Conservation (phyloP, 177 flowering plant genomes). For the Telopea speciosissima region DNA sequence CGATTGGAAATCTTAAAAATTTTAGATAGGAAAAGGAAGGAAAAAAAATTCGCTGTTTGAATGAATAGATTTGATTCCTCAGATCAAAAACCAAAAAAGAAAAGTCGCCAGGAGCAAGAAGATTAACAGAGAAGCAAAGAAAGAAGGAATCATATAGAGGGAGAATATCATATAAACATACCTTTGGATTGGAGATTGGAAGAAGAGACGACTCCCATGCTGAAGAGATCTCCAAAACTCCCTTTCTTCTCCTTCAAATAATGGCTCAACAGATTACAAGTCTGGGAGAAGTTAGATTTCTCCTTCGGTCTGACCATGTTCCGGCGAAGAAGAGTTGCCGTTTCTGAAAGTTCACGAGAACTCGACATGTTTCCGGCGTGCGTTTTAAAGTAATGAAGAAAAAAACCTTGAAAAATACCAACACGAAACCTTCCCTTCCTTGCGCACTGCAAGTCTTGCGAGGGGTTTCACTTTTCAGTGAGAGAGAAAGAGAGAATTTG, state of each 20-base stretch:
- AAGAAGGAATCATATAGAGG: neutral
- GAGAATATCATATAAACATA: neutral
- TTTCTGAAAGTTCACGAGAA: conserved; percentile 26
- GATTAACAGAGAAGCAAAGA: neutral
- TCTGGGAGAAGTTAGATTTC: conserved; percentile 47
- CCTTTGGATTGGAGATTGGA: conserved; percentile 22
- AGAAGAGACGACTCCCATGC: conserved; percentile 26
- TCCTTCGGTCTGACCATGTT: conserved; percentile 24
- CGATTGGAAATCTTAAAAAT: too few relatives aligned
- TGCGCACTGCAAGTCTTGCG: too few relatives aligned
- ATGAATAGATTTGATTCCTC: too few relatives aligned
- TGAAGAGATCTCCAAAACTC: conserved; percentile 38
- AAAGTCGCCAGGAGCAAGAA: too few relatives aligned
- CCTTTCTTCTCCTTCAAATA: conserved; percentile 73
- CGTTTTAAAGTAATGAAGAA: too few relatives aligned
- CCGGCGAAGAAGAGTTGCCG: conserved; percentile 24
- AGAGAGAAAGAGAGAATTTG: too few relatives aligned
- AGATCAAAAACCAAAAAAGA: too few relatives aligned
- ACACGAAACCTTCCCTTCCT: too few relatives aligned
- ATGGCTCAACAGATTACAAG: conserved; percentile 55
- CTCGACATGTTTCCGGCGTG: conserved; percentile 38
- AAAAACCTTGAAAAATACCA: too few relatives aligned
- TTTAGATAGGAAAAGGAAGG: too few relatives aligned
- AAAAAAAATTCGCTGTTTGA: too few relatives aligned
- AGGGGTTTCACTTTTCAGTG: too few relatives aligned